A percentile compares a stretch with the other conserved stretches of the same genome.
These are phyloP conservation scores for Physcia stellaris DNA, from an alignment of 495 filamentous ascomycete species.

Conservation along the genomic window DNA sequence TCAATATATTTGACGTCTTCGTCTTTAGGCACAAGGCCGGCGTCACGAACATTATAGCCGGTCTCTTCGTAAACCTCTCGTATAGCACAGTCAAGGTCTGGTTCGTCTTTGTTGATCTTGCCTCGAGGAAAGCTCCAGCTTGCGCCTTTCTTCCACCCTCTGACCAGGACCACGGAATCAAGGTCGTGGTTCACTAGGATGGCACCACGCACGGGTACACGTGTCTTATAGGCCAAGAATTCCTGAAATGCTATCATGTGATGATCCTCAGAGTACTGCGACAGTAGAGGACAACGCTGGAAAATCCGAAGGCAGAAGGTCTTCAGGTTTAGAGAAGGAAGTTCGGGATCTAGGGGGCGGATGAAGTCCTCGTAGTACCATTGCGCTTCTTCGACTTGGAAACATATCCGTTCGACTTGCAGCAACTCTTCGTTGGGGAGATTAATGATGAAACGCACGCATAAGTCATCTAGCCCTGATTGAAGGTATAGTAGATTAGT, in stretches of 20 bases:
- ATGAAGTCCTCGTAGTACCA: constrained; percentile 99
- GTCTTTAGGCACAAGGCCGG: constrained; percentile 55
- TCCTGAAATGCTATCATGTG: constrained; percentile 72
- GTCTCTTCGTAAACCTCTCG: constrained; percentile 95
- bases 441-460: constrained; percentile 92
- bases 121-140: constrained; percentile 95
- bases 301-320: constrained; percentile 81
- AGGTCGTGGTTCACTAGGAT: constrained; percentile 84
- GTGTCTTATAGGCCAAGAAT: constrained; percentile 85
- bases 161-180: constrained; percentile 84
- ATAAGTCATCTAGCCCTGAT: constrained; percentile 86
- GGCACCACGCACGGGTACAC: constrained; percentile 84
- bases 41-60: constrained; percentile 63
- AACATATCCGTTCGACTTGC: constrained; percentile 85
- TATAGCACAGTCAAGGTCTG: constrained; percentile 80
- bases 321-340: constrained; percentile 73
- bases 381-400: constrained; percentile 97
- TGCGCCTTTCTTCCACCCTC: constrained; percentile 92
- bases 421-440: constrained; percentile 79
- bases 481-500: background rate
- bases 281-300: constrained; percentile 78
- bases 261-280: constrained; percentile 60
- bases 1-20: constrained; percentile 66
- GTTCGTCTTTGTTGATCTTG: constrained; percentile 95
- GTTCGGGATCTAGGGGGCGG: constrained; percentile 67